A percentile compares a stretch with the other conserved stretches of the same genome.
phyloP scores from a whole-genome alignment of 192 early-diverging fungal genomes.

The Entomortierella lignicola region DNA sequence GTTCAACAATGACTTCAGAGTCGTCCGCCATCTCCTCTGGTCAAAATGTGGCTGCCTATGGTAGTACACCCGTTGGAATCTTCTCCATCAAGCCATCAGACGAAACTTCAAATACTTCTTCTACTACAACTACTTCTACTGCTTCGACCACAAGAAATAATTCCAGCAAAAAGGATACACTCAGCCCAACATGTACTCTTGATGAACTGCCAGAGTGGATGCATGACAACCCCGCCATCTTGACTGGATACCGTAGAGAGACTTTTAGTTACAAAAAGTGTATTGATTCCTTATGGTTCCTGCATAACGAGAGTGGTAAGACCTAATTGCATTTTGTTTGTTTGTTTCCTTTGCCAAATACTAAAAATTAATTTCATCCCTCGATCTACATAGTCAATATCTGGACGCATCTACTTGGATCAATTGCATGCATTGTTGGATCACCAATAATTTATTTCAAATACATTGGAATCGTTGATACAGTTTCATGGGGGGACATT shows the following conservation, averaged over 20 bases:
- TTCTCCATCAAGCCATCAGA: constrained; percentile 8
- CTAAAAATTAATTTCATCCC: too few relatives aligned
- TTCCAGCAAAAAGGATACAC: not conserved
- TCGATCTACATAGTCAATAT: constrained; percentile 92
- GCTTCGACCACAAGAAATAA: not conserved
- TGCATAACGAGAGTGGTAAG: constrained; percentile 93
- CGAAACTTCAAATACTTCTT: not conserved
- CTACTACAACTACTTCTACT: not conserved
- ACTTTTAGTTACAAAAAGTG: constrained; percentile 81
- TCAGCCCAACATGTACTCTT: constrained; percentile 33
- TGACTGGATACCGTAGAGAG: constrained; percentile 82
- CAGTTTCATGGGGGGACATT: constrained; percentile 71
- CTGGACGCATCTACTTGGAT: constrained; percentile 86
- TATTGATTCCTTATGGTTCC: constrained; percentile 77
- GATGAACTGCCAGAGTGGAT: constrained; percentile 79
- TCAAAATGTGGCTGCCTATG: not conserved
- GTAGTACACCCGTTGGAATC: not conserved
- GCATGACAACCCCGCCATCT: constrained; percentile 86
- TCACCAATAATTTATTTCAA: constrained; percentile 61
- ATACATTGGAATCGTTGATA: constrained; percentile 52
- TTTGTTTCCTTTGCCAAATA: not conserved
- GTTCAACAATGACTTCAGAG: constrained; percentile 3
- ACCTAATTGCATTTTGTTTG: not conserved
- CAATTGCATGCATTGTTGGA: constrained; percentile 65
- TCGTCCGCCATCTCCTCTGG: constrained; percentile 6